A percentile compares a stretch with the other conserved stretches of the same genome.
phyloP scores from a whole-genome alignment of 495 filamentous ascomycete genomes.

The Achaetomiella virescens region DNA sequence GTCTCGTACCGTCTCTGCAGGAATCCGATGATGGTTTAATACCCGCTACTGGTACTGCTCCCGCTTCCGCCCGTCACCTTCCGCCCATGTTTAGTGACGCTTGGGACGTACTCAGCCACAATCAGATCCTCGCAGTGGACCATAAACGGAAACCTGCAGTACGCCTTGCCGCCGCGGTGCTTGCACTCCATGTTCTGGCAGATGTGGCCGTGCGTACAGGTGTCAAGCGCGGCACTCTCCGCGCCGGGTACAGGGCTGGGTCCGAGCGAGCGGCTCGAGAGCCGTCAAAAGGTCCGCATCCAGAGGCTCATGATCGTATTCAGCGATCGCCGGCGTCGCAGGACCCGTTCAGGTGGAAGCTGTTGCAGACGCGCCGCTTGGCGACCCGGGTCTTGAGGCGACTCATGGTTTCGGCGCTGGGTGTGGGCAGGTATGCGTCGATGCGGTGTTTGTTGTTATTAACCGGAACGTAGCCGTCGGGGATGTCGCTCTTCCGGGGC shows the following conservation, averaged over 20 bases:
- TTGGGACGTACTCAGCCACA: background rate
- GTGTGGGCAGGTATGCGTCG: background rate
- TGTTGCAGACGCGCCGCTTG: slow-evolving; percentile 13
- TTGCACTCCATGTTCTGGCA: slow-evolving; percentile 11
- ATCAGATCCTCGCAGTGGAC: background rate
- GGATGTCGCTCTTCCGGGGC: background rate
- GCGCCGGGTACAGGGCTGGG: slow-evolving; percentile 3
- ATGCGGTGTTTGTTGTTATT: slow-evolving; percentile 9
- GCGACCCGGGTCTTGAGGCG: slow-evolving; percentile 7
- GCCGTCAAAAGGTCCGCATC: slow-evolving; percentile 2
- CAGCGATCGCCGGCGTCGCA: slow-evolving; percentile 7
- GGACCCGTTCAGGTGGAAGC: background rate
- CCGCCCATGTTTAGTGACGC: background rate
- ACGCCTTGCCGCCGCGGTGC: slow-evolving; percentile 10
- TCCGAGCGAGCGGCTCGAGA: slow-evolving; percentile 3
- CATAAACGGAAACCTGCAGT: background rate
- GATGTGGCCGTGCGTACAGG: slow-evolving; percentile 4
- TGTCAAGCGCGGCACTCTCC: background rate
- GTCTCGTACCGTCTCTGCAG: no score
- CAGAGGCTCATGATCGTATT: slow-evolving; percentile 10
- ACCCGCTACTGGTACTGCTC: background rate
- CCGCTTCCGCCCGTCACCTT: background rate
- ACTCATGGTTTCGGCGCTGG: background rate
- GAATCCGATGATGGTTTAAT: no score
- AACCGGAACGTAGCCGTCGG: background rate